Evolutionary conservation across 805 yeast species (phyloP).

Genomic region (Isabelozyma rhagii): DNA sequence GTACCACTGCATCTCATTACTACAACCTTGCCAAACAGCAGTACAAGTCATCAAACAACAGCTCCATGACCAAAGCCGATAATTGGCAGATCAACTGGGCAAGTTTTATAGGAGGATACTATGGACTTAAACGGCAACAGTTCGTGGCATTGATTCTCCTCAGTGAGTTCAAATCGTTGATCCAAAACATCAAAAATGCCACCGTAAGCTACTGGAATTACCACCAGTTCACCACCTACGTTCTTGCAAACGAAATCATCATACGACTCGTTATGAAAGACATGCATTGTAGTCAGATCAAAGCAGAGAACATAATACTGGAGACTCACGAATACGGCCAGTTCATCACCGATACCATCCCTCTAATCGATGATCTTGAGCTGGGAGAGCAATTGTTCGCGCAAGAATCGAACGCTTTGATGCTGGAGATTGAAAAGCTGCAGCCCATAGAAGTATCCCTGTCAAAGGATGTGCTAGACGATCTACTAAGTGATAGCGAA

Average conservation of each 20-base stretch:
- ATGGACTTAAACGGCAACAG: conserved; percentile 57
- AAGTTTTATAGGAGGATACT: conserved; percentile 54
- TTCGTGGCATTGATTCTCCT: conserved; percentile 44
- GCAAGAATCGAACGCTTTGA: conserved; percentile 6
- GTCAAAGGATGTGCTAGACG: neutral
- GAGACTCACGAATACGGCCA: conserved; percentile 49
- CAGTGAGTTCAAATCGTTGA: conserved; percentile 14
- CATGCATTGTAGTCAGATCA: conserved; percentile 28
- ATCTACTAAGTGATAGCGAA: neutral
- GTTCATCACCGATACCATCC: conserved; percentile 27
- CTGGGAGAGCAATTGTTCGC: conserved; percentile 6
- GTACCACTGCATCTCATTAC: conserved; percentile 43
- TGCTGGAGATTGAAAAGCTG: conserved; percentile 3
- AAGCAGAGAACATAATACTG: conserved; percentile 46
- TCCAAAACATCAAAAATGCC: conserved; percentile 25
- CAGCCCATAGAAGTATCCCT: neutral
- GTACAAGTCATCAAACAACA: conserved; percentile 33
- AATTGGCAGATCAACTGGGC: conserved; percentile 45
- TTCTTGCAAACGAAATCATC: conserved; percentile 62
- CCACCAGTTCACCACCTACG: conserved; percentile 52
- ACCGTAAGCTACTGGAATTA: conserved; percentile 62
- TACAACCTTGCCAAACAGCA: conserved; percentile 48
- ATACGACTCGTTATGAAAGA: conserved; percentile 50
- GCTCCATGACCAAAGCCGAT: conserved; percentile 46
- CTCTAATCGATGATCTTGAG: conserved; percentile 26